Base-by-base conservation (phyloP, 352 stramenopile genomes). In the Nothophytophthora sp. region DNA sequence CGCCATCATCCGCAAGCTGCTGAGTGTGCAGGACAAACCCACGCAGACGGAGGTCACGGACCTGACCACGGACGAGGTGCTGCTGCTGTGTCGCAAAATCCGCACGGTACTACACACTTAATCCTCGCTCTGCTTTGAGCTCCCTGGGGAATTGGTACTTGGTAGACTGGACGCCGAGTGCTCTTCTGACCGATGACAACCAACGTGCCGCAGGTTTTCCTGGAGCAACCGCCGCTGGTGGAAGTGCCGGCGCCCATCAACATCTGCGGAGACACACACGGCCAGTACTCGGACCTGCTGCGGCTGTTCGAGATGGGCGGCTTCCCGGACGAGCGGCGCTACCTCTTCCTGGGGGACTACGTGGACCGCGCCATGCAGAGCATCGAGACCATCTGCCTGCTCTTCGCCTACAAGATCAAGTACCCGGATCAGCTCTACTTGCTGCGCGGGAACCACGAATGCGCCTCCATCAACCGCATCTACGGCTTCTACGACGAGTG, bases 401-500 rank as follows among this genome's bases (percentile, higher is more conserved):
- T 99, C 5, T 88, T 99, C 42, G 88, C 89, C 11, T 99, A 98
- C 86, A 99, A 99, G 72, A 98, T 99, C 71, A 98, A 98, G 68
- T 99, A 99, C 71, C 96, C 96, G 13, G 89, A 98, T 48, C 97
- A 98, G 39, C 97, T 99, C 55, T 99, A 97, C 60, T 83, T 99
- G 11, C 71, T 99, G 39, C 80, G 97, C 27, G 97, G 97, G 5
- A 99, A 99, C 78, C 97, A 99, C 75, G 97, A 99, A 70, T 98
- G 92, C 55, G 92, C 94, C 28, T 98, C 95, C 20, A 99, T 99
- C 58, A 99, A 99, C 73, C 87, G 96, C 34, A 99, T 99, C 65
- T 99, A 99, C 75, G 97, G 96, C 16, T 99, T 99, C 66, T 99
- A 99, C 69, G 96, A 99, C 65, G 97, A 99, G 63, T 99, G 96